phyloP scores from a whole-genome alignment of 306 rosid species.

The Acmispon strigosus region DNA sequence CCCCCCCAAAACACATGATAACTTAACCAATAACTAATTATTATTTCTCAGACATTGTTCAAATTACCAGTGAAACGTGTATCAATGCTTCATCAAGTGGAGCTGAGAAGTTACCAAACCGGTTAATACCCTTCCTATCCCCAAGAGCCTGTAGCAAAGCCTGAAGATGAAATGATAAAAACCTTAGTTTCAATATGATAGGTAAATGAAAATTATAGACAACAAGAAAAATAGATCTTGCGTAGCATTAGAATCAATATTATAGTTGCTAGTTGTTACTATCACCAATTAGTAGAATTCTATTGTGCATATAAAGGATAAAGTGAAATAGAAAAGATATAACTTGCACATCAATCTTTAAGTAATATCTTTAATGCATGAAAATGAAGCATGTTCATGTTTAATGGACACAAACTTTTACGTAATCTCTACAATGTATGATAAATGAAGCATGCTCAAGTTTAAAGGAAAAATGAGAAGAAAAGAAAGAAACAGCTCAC shows the following conservation, averaged over 20 bases:
- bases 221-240: neutral
- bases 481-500: conserved; percentile 11
- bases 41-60: neutral
- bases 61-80: conserved; percentile 84
- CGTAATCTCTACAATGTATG: no score
- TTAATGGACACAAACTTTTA: neutral
- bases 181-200: neutral
- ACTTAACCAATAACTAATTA: neutral
- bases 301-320: conserved; percentile 2
- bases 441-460: neutral
- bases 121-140: conserved; percentile 88
- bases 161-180: conserved; percentile 37
- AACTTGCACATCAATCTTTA: neutral
- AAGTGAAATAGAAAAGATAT: neutral
- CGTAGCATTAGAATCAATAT: neutral
- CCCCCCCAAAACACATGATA: neutral
- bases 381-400: neutral
- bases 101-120: conserved; percentile 95
- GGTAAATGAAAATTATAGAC: neutral
- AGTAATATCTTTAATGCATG: neutral
- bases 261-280: neutral
- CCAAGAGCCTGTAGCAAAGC: conserved; percentile 89
- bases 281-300: neutral
- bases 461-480: neutral
- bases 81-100: conserved; percentile 94